Evolutionary conservation across 345 rosid species (phyloP).

Genomic region (Eucalyptus tenuipes): DNA sequence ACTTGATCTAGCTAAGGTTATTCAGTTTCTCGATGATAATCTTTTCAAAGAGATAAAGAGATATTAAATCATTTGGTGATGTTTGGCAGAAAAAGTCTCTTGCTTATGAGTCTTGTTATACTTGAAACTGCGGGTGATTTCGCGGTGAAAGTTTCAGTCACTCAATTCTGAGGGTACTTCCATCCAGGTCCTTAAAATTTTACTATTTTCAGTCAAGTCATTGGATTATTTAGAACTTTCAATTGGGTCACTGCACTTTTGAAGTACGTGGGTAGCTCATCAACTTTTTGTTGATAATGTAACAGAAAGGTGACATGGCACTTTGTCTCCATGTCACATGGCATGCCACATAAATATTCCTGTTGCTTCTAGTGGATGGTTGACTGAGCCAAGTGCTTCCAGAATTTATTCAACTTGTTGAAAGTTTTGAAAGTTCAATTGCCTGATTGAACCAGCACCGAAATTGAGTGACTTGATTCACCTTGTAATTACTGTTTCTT

Average conservation of each 20-base stretch:
- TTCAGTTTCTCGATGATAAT: not conserved
- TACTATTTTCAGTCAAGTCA: not conserved
- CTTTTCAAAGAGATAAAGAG: not conserved
- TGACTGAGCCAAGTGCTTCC: not conserved
- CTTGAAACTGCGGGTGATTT: not conserved
- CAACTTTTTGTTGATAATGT: not conserved
- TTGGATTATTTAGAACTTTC: not conserved
- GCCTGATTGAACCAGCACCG: not conserved
- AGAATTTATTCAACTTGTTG: not conserved
- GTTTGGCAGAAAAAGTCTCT: not conserved
- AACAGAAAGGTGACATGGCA: not conserved
- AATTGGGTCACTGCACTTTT: not conserved
- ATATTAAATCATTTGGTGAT: not conserved
- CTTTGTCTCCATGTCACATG: not conserved
- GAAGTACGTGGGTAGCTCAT: not conserved
- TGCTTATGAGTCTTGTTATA: not conserved
- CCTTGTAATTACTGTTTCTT: not conserved
- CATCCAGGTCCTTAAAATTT: not conserved
- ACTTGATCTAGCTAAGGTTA: not conserved
- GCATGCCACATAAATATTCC: not conserved
- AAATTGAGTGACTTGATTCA: not conserved
- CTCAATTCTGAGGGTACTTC: not conserved
- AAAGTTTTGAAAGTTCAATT: not conserved
- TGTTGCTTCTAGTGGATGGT: not conserved
- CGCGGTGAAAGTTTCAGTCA: not conserved